These are phyloP conservation scores for Chaetomium globosum DNA, from an alignment of 2,329 filamentous ascomycete genomes.

Conservation along the genomic window DNA sequence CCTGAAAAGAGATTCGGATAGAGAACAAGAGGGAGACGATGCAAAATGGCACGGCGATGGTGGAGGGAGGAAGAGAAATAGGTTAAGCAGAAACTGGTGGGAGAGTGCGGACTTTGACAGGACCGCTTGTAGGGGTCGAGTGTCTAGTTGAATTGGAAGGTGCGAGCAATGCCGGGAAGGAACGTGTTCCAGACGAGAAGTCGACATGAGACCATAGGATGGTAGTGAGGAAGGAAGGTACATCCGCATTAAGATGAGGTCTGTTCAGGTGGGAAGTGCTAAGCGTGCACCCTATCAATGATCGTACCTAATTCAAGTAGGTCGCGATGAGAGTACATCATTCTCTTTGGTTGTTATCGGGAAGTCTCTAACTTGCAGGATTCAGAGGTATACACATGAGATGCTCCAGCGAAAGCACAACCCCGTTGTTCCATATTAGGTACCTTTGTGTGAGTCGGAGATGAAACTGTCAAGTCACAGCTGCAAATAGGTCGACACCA, in stretches of 20 bases:
- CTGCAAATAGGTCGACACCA: no score
- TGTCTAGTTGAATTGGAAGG: background rate
- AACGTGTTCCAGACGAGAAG: background rate
- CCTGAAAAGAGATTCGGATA: conserved; percentile 19
- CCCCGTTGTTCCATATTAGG: background rate
- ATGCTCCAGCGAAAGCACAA: background rate
- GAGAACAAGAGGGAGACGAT: conserved; percentile 28
- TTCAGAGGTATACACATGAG: background rate
- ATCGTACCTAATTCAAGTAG: no score
- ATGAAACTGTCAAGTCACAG: no score
- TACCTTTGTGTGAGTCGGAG: background rate
- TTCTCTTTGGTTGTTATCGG: background rate
- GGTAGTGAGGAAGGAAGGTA: background rate
- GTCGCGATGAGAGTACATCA: background rate
- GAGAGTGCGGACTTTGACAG: background rate
- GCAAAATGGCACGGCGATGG: conserved; percentile 22
- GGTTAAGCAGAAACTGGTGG: background rate
- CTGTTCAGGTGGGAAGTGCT: background rate
- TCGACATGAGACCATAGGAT: background rate
- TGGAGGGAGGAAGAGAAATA: conserved; percentile 5
- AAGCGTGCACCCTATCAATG: background rate
- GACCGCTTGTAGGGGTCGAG: background rate
- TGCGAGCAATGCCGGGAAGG: conserved; percentile 1
- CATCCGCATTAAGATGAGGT: background rate
- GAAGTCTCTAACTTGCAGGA: background rate